phyloP scores from a whole-genome alignment of 2,329 filamentous ascomycete species.

The Trichoderma polysporum region DNA sequence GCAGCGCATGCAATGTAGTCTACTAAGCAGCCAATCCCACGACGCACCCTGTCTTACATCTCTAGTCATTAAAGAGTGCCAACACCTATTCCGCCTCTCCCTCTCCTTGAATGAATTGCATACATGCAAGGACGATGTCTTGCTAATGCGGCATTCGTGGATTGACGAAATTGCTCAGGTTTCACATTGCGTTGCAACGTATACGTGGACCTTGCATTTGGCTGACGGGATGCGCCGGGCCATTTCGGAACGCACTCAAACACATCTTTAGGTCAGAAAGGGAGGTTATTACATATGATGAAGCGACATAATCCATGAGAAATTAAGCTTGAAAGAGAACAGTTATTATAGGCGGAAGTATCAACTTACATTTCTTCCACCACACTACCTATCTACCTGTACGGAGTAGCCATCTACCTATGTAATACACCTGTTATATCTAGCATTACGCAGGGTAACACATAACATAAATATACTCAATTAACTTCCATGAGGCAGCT shows the following conservation, averaged over 20 bases:
- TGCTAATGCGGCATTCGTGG: background rate
- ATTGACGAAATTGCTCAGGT: background rate
- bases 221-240: background rate
- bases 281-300: background rate
- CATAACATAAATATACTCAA: background rate
- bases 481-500: background rate
- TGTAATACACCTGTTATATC: background rate
- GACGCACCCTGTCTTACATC: no score
- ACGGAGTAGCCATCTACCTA: no score
- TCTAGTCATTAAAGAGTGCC: background rate
- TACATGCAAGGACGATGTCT: background rate
- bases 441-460: background rate
- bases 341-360: background rate
- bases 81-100: background rate
- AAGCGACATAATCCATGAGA: background rate
- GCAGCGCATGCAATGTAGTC: background rate
- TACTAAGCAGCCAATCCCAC: background rate
- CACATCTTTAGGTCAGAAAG: background rate
- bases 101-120: background rate
- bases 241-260: background rate
- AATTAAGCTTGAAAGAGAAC: background rate
- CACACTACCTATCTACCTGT: background rate
- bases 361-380: background rate
- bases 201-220: background rate
- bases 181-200: background rate